Evolutionary conservation across 1,284 basidiomycete species (phyloP), one percentile per base, ranked within the genome.

Genomic region (Rhodotorula mucilaginosa): DNA sequence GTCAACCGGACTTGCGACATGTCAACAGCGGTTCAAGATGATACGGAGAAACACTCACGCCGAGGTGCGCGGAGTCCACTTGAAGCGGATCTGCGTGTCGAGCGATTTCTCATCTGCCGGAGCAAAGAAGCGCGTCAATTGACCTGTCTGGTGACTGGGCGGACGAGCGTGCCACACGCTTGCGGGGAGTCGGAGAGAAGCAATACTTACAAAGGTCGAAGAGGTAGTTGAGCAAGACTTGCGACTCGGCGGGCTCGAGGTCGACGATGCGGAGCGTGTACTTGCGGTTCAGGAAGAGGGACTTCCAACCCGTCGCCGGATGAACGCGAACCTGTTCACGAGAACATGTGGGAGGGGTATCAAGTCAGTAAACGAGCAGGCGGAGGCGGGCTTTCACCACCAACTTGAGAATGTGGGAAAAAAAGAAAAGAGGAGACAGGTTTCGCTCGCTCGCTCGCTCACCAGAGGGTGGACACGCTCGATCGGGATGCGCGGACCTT

Each of bases 401-500:
- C 39, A 10, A 44, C 39, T 13, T 44, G 54, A 31, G 31, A 26
- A 8, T 16, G 26, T 21, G 51, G 7, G 34, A 15, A 52, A 52
- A 13, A 8, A 8, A 5, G 2, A 44, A 44, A 44, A 44, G 39
- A 13, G 10, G 39, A 44, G 2, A 44, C 39, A 44, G 39, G 39
- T 44, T 13, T 39, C 39, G 39, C 39, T 39, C 34, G 34, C 39
- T 39, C 34, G 34, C 34, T 34, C 39, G 39, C 56, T 29, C 31
- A 63, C 78, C 44, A 80, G 71, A 16, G 80, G 80, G 70, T 80
- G 80, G 21, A 48, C 21, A 7, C 47, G 23, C 65, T 67, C 65
- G 44, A 67, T 90, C 79, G 91, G 88, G 23, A 90, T 87, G 46
- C 89, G 86, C 65, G 90, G 87, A 63, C 77, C 74, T 5, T 46